Base-by-base conservation (phyloP, 2,329 filamentous ascomycete species). In the Clarireedia monteithiana region DNA sequence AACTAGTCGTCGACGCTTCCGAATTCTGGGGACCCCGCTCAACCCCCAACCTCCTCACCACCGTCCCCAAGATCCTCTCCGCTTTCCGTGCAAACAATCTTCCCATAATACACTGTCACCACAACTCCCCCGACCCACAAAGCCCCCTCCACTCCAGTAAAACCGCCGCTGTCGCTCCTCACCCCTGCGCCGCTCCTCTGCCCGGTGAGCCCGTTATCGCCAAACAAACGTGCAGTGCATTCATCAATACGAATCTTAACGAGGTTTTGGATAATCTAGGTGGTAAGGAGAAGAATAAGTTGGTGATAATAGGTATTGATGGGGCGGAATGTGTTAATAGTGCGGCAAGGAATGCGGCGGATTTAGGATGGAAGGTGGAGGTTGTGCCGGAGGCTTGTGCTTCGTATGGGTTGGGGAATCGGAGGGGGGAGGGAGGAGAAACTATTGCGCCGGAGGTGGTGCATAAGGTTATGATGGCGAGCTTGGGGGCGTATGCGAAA, bases 371-470 rank as follows among this genome's bases (percentile, higher is more conserved):
- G 34, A 46, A 60, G 4, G 59, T 66, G 36, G 44, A 60, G 6
- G 64, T 65, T 54, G 60, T 65, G 2, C 51, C 27, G 5, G 62
- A 66, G 58, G 62, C 63, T 4, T 64, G 60, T 58, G 60, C 62
- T 20, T 58, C 50, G 26, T 64, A 60, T 59, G 58, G 30, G 7
- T 2, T 54, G 1, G 30, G 30, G 0, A 14, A 54, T 17, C 5
- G 26, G 12, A 49, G 23, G 23, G 30, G 12, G 20, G 44, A 30
- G n/a, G 48, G 27, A 7, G 4, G 14, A 53, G 50, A 46, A 20
- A 42, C 23, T 44, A 44, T 44, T 4, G 17, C 6, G 4, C n/a
- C 52, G 5, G 52, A 54, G 34, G 44, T 23, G 6, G 52, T 54
- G n/a, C 52, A 54, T 49, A 42, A 30, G 17, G 40, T 44, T 9